These are phyloP conservation scores for Trypanosoma platydactyli DNA, from an alignment of 208 protist species.

Conservation along the genomic window DNA sequence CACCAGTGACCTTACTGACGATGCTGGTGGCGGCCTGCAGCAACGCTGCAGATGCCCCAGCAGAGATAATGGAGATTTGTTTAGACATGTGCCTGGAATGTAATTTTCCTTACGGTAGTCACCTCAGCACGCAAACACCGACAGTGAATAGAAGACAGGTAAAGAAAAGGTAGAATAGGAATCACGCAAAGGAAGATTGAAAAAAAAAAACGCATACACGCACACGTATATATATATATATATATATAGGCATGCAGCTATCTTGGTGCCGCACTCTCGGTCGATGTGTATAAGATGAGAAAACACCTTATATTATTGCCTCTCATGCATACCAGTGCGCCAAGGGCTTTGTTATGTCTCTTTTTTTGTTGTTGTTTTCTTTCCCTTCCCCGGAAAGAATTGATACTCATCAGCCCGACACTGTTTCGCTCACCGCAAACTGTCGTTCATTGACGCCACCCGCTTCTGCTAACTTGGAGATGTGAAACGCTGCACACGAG, in stretches of 20 bases:
- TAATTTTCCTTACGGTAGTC: neutral
- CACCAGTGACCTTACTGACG: slow-evolving; percentile 56
- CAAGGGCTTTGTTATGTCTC: too few species aligned
- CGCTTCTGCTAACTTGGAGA: too few species aligned
- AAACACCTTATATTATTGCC: too few species aligned
- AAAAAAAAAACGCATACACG: neutral
- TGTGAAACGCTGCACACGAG: too few species aligned
- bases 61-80: slow-evolving; percentile 56
- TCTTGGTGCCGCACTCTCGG: neutral
- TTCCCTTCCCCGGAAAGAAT: too few species aligned
- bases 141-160: neutral
- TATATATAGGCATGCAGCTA: slow-evolving; percentile 14
- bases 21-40: slow-evolving; percentile 61
- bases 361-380: too few species aligned
- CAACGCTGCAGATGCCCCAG: slow-evolving; percentile 59
- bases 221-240: slow-evolving; percentile 22
- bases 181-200: neutral
- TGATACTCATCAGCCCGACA: too few species aligned
- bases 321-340: too few species aligned
- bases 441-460: too few species aligned
- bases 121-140: neutral
- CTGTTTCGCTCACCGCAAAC: too few species aligned
- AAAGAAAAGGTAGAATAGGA: neutral
- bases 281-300: too few species aligned
- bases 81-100: slow-evolving; percentile 51